Percentiles rank a stretch among this genome's conserved stretches.
Evolutionary conservation across 306 rosid genomes (phyloP).

Genomic region (Sicyos edulis): DNA sequence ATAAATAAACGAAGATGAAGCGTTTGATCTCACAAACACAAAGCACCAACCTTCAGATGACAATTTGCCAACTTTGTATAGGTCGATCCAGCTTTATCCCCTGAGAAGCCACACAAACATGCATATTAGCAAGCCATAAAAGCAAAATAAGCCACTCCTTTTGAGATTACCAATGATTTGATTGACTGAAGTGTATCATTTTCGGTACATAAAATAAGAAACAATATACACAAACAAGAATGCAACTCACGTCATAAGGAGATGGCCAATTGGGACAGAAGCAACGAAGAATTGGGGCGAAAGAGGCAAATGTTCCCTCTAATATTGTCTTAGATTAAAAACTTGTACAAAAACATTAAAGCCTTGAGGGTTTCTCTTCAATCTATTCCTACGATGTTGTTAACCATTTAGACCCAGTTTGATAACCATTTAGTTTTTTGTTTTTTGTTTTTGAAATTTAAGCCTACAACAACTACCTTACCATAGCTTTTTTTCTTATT

Average conservation of each 20-base stretch:
- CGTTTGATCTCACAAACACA: slow-evolving; percentile 18
- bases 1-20: slow-evolving; percentile 5
- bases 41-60: slow-evolving; percentile 62
- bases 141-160: not conserved
- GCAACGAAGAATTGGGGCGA: not conserved
- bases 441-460: no score
- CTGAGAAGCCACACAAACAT: slow-evolving; percentile 29
- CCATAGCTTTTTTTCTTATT: no score
- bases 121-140: not conserved
- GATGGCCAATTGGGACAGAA: not conserved
- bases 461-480: no score
- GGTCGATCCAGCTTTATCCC: slow-evolving; percentile 76
- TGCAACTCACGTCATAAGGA: not conserved
- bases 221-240: not conserved
- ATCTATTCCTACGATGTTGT: not conserved
- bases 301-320: not conserved
- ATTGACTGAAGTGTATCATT: not conserved
- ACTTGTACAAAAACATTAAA: no score
- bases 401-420: no score
- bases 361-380: not conserved
- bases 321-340: not conserved
- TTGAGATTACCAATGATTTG: not conserved
- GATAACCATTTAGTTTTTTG: no score
- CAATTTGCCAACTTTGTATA: slow-evolving; percentile 72
- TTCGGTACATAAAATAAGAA: not conserved